phyloP scores from a whole-genome alignment of 2,329 filamentous ascomycete species.

The Periconia macrospinosa region DNA sequence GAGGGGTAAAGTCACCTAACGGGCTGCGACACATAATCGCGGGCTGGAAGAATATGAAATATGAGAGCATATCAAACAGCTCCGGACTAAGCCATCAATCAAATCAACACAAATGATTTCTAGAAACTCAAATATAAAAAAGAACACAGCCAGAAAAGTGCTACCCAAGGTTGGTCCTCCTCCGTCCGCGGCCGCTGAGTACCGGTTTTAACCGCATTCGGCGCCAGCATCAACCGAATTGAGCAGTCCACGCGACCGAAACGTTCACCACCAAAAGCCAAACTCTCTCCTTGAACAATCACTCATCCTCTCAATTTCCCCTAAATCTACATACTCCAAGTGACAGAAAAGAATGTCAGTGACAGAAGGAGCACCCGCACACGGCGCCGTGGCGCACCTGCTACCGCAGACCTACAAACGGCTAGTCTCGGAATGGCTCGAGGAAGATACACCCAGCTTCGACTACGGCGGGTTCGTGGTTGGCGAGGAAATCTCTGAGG shows the following conservation, averaged over 20 bases:
- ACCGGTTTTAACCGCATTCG: conserved; percentile 13
- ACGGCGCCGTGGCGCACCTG: conserved; percentile 69
- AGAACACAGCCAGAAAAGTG: too few species aligned
- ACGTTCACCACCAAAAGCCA: conserved; percentile 1
- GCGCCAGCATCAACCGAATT: neutral
- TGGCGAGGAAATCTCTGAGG: conserved; percentile 62
- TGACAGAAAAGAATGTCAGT: conserved; percentile 3
- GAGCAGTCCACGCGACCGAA: neutral
- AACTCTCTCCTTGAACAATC: neutral
- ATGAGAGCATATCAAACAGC: too few species aligned
- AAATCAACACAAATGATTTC: neutral
- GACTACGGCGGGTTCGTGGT: conserved; percentile 98
- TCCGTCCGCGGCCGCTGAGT: conserved; percentile 21
- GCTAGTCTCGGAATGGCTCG: conserved; percentile 80
- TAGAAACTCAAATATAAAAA: neutral
- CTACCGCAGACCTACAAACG: conserved; percentile 85
- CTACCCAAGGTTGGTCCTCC: neutral
- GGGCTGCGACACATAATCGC: too few species aligned
- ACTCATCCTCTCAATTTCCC: neutral
- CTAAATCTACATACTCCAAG: neutral
- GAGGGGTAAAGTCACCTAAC: too few species aligned
- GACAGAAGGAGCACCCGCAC: conserved; percentile 56
- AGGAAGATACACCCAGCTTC: conserved; percentile 94
- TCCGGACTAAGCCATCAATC: too few species aligned
- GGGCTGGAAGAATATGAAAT: too few species aligned